Evolutionary conservation across 1,284 basidiomycete species (phyloP), one percentile per base, ranked within the genome.

Genomic region (Papiliotrema laurentii): DNA sequence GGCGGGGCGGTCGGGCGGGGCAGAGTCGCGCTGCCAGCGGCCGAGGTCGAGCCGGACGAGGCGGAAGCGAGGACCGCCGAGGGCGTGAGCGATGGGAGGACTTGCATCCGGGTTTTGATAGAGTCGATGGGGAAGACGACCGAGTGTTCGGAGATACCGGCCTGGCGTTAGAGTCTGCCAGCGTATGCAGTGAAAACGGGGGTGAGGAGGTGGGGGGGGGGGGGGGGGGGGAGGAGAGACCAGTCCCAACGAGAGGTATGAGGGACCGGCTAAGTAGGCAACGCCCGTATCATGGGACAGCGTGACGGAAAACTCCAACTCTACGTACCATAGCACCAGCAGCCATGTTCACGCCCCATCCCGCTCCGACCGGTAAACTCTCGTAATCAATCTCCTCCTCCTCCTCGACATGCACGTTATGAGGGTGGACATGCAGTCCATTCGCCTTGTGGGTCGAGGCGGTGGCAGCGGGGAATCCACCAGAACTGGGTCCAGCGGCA

Each of bases 81-180:
- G 42, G 49, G 51, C 5, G 47, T 33, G 11, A 61, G 49, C n/a
- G 67, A 58, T 9, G 68, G 67, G 31, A 97, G 86, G 37, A 99
- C 89, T 78, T 99, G 94, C 94, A 99, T 99, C 64, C 96, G 89
- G 35, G 96, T 98, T 80, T 98, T 97, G 73, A 99, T 96, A 64
- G 89, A 92, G 76, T 99, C 96, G 56, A 98, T 80, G 3, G 96
- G 96, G 71, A 90, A 99, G 87, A 99, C 98, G 69, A 96, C 90
- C 24, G 93, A 89, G 76, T 99, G 96, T 74, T 99, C 96, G 48
- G 91, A 92, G 63, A 99, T 98, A 54, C 96, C 96, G 60, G 96
- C 94, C 89, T 93, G 69, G 50, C 38, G 37, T 22, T n/a, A 30
- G 24, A 13, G 19, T 6, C 19, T 13, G 19, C 19, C 9, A 37